phyloP scores from a whole-genome alignment of 306 rosid species.

The Morella rubra region DNA sequence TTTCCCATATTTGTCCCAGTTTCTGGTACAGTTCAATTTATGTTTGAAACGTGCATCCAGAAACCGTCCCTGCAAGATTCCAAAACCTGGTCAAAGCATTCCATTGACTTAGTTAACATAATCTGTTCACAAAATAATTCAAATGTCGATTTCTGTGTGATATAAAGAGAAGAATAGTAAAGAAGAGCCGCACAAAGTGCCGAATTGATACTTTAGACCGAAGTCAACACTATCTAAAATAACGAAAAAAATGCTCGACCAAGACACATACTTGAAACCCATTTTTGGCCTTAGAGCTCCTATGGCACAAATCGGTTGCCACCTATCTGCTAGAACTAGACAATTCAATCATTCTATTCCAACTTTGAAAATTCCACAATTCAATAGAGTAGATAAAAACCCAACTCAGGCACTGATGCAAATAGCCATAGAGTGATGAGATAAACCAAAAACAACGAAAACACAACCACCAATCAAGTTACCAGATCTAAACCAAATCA shows the following conservation, averaged over 20 bases:
- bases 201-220: background rate
- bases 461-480: background rate
- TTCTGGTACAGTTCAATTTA: conserved; percentile 4
- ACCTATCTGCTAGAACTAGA: background rate
- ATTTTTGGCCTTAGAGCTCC: background rate
- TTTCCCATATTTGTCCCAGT: conserved; percentile 57
- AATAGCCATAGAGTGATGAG: background rate
- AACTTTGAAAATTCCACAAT: background rate
- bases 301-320: background rate
- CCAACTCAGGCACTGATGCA: background rate
- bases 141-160: background rate
- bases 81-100: conserved; percentile 4
- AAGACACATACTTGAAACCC: background rate
- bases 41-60: background rate
- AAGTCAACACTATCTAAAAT: background rate
- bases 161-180: background rate
- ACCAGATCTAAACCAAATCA: conserved; percentile 14
- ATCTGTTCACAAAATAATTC: background rate
- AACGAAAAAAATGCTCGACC: background rate
- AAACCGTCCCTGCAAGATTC: background rate
- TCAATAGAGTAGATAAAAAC: background rate
- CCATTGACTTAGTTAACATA: background rate
- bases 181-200: background rate
- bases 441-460: background rate
- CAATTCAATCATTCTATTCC: background rate